phyloP scores from a whole-genome alignment of 805 yeast genomes.

The Debaryomyces maramus region DNA sequence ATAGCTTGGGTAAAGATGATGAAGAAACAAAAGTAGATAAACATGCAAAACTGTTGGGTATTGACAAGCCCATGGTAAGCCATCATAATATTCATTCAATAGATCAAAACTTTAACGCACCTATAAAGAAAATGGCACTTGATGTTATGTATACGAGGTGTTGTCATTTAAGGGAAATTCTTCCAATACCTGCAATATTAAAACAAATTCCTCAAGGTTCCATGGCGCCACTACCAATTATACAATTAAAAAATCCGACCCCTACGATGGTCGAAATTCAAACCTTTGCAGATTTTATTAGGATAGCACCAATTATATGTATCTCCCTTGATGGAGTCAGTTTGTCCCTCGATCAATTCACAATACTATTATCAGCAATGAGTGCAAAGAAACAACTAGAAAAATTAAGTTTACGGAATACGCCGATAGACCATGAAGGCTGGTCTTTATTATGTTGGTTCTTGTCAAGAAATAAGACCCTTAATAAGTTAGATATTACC shows the following conservation, averaged over 20 bases:
- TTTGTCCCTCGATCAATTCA: conserved; percentile 73
- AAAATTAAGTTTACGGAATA: conserved; percentile 75
- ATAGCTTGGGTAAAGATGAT: conserved; percentile 10
- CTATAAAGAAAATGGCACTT: conserved; percentile 48
- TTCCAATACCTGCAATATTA: conserved; percentile 86
- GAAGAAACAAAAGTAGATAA: conserved; percentile 22
- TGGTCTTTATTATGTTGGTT: conserved; percentile 83
- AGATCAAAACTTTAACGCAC: conserved; percentile 27
- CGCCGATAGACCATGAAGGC: conserved; percentile 66
- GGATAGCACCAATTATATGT: conserved; percentile 80
- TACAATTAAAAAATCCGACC: conserved; percentile 79
- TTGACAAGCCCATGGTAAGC: conserved; percentile 34
- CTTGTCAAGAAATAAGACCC: conserved; percentile 57
- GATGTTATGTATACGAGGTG: conserved; percentile 87
- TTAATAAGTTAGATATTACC: conserved; percentile 67
- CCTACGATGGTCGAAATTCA: conserved; percentile 88
- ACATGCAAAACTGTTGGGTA: conserved; percentile 25
- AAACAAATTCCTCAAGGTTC: conserved; percentile 73
- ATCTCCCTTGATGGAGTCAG: conserved; percentile 78
- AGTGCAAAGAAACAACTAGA: conserved; percentile 64
- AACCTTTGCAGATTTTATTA: conserved; percentile 83
- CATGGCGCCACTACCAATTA: conserved; percentile 66
- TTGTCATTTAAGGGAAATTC: conserved; percentile 86
- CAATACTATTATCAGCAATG: conserved; percentile 69
- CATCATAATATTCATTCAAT: conserved; percentile 8